A percentile compares a stretch with the other conserved stretches of the same genome.
phyloP scores from a whole-genome alignment of 2,329 filamentous ascomycete species.

The Magnaporthales sp. region DNA sequence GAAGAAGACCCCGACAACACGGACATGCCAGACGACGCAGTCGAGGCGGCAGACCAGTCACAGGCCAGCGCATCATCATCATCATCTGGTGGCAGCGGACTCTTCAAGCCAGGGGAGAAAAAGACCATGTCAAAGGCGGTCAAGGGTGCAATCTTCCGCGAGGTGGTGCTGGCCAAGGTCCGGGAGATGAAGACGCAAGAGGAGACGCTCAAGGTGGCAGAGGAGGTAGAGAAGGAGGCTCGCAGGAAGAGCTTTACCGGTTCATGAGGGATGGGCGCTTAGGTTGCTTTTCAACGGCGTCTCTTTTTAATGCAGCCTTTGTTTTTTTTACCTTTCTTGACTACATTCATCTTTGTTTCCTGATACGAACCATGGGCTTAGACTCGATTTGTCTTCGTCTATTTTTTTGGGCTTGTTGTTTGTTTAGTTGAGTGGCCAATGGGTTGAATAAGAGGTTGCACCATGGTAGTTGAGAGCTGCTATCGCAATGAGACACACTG shows the following conservation, averaged over 20 bases:
- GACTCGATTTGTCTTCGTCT: background rate
- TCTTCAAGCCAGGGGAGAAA: conserved; percentile 26
- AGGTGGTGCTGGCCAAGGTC: conserved; percentile 90
- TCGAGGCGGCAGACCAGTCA: conserved; percentile 42
- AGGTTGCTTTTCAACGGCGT: background rate
- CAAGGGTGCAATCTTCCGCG: conserved; percentile 74
- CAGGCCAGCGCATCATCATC: conserved; percentile 8
- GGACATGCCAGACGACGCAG: conserved; percentile 57
- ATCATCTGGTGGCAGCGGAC: background rate
- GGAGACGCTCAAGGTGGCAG: conserved; percentile 59
- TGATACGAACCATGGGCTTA: background rate
- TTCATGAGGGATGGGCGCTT: background rate
- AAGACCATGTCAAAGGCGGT: conserved; percentile 39
- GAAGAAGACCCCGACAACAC: conserved; percentile 76
- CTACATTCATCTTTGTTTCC: background rate
- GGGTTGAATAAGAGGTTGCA: background rate
- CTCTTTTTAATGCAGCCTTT: background rate
- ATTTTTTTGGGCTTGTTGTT: background rate
- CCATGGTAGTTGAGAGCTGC: background rate
- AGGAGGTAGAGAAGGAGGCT: conserved; percentile 44
- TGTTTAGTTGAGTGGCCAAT: background rate
- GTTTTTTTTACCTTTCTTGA: background rate
- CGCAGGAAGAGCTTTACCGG: conserved; percentile 6
- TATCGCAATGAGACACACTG: background rate
- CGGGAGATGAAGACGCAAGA: conserved; percentile 85